A percentile compares a stretch with the other conserved stretches of the same genome.
Conservation (phyloP, 2,329 filamentous ascomycete genomes). For the Beauveria sp. region DNA sequence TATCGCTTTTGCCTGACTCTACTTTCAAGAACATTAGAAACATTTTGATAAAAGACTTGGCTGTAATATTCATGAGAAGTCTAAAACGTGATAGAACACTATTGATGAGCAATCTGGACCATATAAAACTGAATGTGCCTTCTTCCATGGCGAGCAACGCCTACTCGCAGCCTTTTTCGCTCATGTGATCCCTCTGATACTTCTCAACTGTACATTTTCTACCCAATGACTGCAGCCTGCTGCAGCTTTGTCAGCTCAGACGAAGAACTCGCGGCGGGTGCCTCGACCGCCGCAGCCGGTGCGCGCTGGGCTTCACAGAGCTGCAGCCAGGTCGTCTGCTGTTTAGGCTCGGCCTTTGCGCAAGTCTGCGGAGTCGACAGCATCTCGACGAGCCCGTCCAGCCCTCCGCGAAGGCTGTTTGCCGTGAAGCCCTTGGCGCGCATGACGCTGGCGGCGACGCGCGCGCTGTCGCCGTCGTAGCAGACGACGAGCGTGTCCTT, state of each 20-base stretch:
- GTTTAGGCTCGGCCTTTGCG: neutral
- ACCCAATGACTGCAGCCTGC: conserved; percentile 1
- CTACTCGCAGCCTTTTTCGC: neutral
- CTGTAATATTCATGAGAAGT: too few species aligned
- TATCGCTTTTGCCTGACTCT: too few species aligned
- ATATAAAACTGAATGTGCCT: neutral
- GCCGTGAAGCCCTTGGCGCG: conserved; percentile 41
- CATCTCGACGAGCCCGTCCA: conserved; percentile 10
- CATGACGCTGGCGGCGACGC: conserved; percentile 46
- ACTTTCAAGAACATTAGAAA: too few species aligned
- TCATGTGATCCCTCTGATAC: neutral
- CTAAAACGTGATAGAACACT: too few species aligned
- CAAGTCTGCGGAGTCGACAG: neutral
- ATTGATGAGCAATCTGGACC: neutral
- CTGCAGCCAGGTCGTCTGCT: conserved; percentile 2
- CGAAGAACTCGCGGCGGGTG: neutral
- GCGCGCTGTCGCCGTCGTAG: conserved; percentile 46
- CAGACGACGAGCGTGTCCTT: conserved; percentile 40
- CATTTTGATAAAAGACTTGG: too few species aligned
- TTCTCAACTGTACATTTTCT: neutral
- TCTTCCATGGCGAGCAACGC: neutral
- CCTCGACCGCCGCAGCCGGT: neutral
- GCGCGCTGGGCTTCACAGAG: neutral
- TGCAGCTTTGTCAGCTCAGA: neutral
- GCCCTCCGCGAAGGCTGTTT: conserved; percentile 38